Evolutionary conservation across 2,329 filamentous ascomycete genomes (phyloP).

Genomic region (Aspergillus candidus): DNA sequence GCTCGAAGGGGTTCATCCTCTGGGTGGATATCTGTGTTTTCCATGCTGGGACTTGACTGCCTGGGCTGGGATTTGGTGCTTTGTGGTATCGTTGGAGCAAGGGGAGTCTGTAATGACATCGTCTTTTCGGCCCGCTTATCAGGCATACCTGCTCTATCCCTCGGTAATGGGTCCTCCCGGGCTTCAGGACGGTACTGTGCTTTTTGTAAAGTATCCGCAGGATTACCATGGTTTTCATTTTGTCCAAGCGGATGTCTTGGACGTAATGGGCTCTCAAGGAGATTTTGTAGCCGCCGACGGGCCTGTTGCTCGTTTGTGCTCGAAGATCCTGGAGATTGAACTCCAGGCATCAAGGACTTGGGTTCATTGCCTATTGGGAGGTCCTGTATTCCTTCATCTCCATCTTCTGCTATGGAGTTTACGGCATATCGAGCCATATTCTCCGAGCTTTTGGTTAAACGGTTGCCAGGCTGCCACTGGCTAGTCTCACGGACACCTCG

Average conservation of each 20-base stretch:
- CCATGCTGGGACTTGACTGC: not conserved
- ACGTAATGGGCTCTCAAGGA: constrained; percentile 27
- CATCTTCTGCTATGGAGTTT: constrained; percentile 47
- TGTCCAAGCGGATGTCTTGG: constrained; percentile 15
- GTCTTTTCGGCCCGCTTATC: not conserved
- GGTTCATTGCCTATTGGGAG: not conserved
- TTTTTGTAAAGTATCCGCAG: not conserved
- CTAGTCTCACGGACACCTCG: constrained; percentile 2
- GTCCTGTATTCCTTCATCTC: constrained; percentile 26
- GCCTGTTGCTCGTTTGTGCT: constrained; percentile 4
- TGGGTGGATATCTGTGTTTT: constrained; percentile 10
- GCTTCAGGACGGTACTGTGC: not conserved
- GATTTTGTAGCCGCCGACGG: constrained; percentile 24
- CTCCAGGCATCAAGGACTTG: not conserved
- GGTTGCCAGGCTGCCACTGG: constrained; percentile 9
- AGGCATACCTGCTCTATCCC: no score
- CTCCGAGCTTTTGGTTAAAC: constrained; percentile 34
- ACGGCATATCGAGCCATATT: constrained; percentile 32
- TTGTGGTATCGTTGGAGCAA: not conserved
- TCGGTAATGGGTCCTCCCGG: not conserved
- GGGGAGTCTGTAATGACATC: not conserved
- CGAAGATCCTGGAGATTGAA: not conserved
- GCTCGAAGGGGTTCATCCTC: constrained; percentile 49
- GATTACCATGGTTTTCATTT: not conserved
- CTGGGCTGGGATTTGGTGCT: not conserved